These are phyloP conservation scores for Exophiala dermatitidis DNA, from an alignment of 2,329 filamentous ascomycete genomes.

Conservation along the genomic window DNA sequence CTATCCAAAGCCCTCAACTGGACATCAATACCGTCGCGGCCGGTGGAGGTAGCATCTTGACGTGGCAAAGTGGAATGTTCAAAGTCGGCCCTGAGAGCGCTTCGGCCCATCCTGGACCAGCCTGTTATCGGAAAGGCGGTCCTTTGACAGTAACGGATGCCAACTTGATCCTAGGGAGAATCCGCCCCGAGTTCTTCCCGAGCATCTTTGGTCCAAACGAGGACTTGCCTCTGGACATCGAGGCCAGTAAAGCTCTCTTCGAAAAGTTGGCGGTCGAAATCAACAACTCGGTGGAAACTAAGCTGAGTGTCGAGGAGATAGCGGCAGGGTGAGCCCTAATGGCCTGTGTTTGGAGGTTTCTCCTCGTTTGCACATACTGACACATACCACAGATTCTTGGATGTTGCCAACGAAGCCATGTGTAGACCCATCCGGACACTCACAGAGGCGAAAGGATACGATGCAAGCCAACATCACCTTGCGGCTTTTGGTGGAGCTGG, in stretches of 20 bases:
- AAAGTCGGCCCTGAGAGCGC: constrained; percentile 86
- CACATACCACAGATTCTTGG: constrained; percentile 33
- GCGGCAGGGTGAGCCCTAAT: constrained; percentile 19
- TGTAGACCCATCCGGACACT: constrained; percentile 29
- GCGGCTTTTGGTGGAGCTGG: constrained; percentile 32
- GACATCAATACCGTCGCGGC: constrained; percentile 63
- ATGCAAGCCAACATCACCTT: constrained; percentile 28
- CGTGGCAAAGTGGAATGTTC: constrained; percentile 78
- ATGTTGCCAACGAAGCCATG: constrained; percentile 40
- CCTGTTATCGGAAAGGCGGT: constrained; percentile 83
- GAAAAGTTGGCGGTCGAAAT: constrained; percentile 38
- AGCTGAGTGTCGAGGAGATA: constrained; percentile 32
- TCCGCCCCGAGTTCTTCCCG: constrained; percentile 68
- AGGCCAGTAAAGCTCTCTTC: constrained; percentile 37
- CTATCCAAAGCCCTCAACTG: constrained; percentile 73
- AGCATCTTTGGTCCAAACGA: constrained; percentile 86
- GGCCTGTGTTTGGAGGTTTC: not conserved
- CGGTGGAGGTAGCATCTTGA: constrained; percentile 56
- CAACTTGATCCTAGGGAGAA: constrained; percentile 72
- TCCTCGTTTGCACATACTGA: not conserved
- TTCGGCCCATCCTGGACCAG: constrained; percentile 79
- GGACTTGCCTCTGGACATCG: constrained; percentile 53
- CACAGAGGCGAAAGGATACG: constrained; percentile 26
- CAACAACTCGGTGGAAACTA: constrained; percentile 32
- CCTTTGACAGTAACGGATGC: constrained; percentile 90